Evolutionary conservation across 1,139 yeast species (phyloP), one percentile per base, ranked within the genome.

Genomic region (Protomyces inouyei): DNA sequence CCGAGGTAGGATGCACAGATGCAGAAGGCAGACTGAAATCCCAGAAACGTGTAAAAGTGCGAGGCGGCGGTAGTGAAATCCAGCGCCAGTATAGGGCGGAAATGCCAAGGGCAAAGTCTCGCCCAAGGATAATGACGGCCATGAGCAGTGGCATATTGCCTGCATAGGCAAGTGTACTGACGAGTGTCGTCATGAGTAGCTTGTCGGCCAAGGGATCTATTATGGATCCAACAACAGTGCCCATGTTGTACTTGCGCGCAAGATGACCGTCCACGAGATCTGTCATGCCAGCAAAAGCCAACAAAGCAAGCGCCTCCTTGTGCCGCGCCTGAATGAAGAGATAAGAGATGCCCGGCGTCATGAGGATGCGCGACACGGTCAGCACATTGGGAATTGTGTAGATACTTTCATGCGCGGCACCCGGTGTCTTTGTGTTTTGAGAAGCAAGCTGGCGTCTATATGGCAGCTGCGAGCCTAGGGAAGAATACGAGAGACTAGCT

Each of bases 171-270:
- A 93, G 77, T 61, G 96, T 85, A 0, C 86, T 79, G 0, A 98
- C 91, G 64, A 96, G 84, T 0, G 88, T 84, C 52, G 95, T 83
- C 97, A 95, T 90, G 55, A 95, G 78, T 25, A 89, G 79, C 74
- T 95, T 95, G 73, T 95, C 99, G 0, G 98, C 99, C 78, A 91
- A 81, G 0, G 99, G 98, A 72, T 95, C 99, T 53, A 95, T 78
- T 23, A 95, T 86, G 0, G 97, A 87, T 0, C 99, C 99, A 3
- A 92, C 82, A 1, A 88, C 86, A 0, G 96, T 85, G 71, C 85
- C 83, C 82, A 87, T 79, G 65, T 90, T 85, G 78, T 76, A 93
- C 67, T 76, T 82, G 63, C 99, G 80, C 9, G 99, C 98, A 69
- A 95, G 83, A 72, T 77, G 88, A 0, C 99, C 99, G 74, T 95